Percentiles rank a stretch among this genome's conserved stretches.
These are phyloP conservation scores for Zygotorulaspora sp. DNA, from an alignment of 805 yeast genomes.

Conservation along the genomic window DNA sequence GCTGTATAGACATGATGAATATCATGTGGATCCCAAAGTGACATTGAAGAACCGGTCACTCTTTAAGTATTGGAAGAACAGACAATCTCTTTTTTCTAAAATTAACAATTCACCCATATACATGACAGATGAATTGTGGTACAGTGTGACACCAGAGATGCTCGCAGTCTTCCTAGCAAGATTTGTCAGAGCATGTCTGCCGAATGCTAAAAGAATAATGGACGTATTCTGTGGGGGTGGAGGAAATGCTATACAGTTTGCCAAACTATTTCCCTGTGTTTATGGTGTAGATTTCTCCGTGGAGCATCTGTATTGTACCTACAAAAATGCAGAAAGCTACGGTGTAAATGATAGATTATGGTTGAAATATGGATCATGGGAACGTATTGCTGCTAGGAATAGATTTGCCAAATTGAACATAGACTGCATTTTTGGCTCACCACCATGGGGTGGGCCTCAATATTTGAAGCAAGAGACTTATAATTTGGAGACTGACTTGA, in stretches of 20 bases:
- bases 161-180: conserved; percentile 60
- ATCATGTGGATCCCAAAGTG: conserved; percentile 18
- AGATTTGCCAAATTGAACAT: conserved; percentile 21
- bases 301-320: conserved; percentile 60
- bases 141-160: conserved; percentile 79
- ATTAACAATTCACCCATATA: conserved; percentile 61
- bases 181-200: conserved; percentile 48
- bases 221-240: conserved; percentile 89
- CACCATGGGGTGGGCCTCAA: conserved; percentile 84
- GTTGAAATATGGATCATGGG: conserved; percentile 46
- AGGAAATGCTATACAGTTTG: conserved; percentile 77
- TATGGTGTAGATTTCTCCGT: conserved; percentile 60
- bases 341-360: conserved; percentile 50
- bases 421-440: conserved; percentile 61
- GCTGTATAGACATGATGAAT: conserved; percentile 14
- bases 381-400: conserved; percentile 19
- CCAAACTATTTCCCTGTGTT: conserved; percentile 49
- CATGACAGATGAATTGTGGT: conserved; percentile 75
- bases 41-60: conserved; percentile 15
- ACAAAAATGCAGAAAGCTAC: conserved; percentile 62
- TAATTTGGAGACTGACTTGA: conserved; percentile 42
- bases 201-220: conserved; percentile 43
- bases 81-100: conserved; percentile 56
- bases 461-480: conserved; percentile 44
- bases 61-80: conserved; percentile 55